Evolutionary conservation across 2,329 filamentous ascomycete genomes (phyloP).

Genomic region (Alternaria sp.): DNA sequence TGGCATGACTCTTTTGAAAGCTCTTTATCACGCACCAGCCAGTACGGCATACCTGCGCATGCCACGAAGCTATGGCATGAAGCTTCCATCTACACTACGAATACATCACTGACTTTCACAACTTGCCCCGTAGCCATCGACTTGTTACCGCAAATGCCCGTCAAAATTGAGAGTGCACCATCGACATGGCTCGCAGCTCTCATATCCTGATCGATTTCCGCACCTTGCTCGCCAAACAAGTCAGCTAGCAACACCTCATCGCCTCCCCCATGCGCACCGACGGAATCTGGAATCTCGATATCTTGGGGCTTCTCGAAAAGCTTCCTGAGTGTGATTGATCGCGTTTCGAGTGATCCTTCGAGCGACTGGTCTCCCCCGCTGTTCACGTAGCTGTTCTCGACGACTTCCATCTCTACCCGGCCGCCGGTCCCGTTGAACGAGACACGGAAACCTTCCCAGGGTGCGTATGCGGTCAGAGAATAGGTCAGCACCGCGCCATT

Average conservation of each 20-base stretch:
- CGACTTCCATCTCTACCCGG: constrained; percentile 65
- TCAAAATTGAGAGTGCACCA: constrained; percentile 65
- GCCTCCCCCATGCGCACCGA: constrained; percentile 66
- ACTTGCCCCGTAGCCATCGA: constrained; percentile 65
- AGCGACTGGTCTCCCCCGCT: constrained; percentile 64
- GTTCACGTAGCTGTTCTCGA: constrained; percentile 66
- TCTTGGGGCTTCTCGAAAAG: constrained; percentile 64
- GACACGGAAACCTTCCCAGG: constrained; percentile 67
- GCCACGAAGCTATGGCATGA: background rate
- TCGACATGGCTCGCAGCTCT: constrained; percentile 65
- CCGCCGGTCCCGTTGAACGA: constrained; percentile 66
- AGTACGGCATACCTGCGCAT: background rate
- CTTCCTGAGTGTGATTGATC: constrained; percentile 58
- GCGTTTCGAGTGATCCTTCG: constrained; percentile 61
- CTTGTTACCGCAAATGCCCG: constrained; percentile 65
- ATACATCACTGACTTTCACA: constrained; percentile 61
- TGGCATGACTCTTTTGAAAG: background rate
- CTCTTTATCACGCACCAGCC: background rate
- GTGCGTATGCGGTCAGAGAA: constrained; percentile 65
- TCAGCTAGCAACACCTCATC: constrained; percentile 64
- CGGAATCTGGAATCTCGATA: constrained; percentile 59
- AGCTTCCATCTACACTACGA: constrained; percentile 11
- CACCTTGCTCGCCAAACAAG: constrained; percentile 61
- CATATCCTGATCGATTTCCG: constrained; percentile 56
- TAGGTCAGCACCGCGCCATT: constrained; percentile 66